Percentiles rank a stretch among this genome's conserved stretches.
phyloP scores from a whole-genome alignment of 169 alveolate genomes.

The Plasmodium vivax region DNA sequence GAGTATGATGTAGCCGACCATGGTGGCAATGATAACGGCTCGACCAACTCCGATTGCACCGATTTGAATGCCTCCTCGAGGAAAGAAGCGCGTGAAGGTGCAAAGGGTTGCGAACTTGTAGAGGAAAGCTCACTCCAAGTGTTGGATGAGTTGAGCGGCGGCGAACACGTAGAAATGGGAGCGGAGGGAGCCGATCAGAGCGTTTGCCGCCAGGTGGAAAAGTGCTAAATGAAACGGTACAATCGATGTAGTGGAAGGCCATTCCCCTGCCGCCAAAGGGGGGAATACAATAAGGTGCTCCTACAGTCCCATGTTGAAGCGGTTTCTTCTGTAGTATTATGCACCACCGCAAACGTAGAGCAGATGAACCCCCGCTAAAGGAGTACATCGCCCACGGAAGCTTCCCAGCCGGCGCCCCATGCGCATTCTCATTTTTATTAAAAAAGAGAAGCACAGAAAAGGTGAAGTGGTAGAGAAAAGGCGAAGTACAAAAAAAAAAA shows the following conservation, averaged over 20 bases:
- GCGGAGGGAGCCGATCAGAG: neutral
- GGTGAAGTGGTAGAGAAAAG: neutral
- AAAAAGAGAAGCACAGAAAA: neutral
- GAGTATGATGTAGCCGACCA: neutral
- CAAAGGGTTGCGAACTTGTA: neutral
- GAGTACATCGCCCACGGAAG: neutral
- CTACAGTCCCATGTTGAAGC: neutral
- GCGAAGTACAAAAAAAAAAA: neutral
- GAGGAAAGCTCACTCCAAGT: neutral
- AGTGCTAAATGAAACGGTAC: neutral
- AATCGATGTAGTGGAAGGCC: neutral
- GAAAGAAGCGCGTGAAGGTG: neutral
- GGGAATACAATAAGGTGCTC: neutral
- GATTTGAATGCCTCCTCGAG: neutral
- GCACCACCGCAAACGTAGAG: neutral
- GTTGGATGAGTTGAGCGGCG: neutral
- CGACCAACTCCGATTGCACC: neutral
- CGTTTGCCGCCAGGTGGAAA: neutral
- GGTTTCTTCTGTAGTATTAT: neutral
- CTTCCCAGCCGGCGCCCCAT: neutral
- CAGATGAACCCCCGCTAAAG: neutral
- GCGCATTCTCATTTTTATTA: neutral
- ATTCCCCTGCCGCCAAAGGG: neutral
- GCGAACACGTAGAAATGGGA: neutral
- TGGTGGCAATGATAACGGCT: neutral